Percentiles rank a stretch among this genome's conserved stretches.
These are phyloP conservation scores for Thalassiosira livingstoniorum DNA, from an alignment of 352 stramenopile genomes.

Conservation along the genomic window DNA sequence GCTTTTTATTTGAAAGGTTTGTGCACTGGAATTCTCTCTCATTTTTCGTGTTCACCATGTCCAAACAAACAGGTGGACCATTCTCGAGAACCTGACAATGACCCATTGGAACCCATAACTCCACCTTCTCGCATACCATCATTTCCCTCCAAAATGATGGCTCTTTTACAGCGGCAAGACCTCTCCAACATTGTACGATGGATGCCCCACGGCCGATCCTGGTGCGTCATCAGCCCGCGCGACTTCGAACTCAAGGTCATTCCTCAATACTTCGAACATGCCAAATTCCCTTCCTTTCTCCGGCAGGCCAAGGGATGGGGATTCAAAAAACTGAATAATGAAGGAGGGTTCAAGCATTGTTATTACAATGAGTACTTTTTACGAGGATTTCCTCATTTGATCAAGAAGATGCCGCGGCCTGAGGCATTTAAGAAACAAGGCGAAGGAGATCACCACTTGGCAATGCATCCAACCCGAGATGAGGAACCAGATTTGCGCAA, in stretches of 20 bases:
- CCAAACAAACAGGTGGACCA: background rate
- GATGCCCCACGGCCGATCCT: slow-evolving; percentile 49
- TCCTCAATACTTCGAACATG: slow-evolving; percentile 60
- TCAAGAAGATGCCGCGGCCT: slow-evolving; percentile 55
- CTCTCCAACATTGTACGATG: slow-evolving; percentile 38
- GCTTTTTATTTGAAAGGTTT: background rate
- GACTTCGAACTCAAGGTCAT: slow-evolving; percentile 58
- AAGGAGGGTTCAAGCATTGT: slow-evolving; percentile 71
- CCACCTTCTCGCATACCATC: slow-evolving; percentile 50
- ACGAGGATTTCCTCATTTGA: slow-evolving; percentile 49
- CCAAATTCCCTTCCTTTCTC: slow-evolving; percentile 39
- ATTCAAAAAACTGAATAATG: slow-evolving; percentile 36
- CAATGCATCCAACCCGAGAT: no score
- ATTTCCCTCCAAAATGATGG: slow-evolving; percentile 55
- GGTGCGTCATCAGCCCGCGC: slow-evolving; percentile 49
- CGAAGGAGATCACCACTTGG: background rate
- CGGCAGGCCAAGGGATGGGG: slow-evolving; percentile 10
- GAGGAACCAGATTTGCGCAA: slow-evolving; percentile 1
- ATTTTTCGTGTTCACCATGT: background rate
- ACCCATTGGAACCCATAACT: slow-evolving; percentile 40
- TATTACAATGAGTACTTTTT: slow-evolving; percentile 76
- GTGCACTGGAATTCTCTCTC: background rate
- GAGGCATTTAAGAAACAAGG: slow-evolving; percentile 53
- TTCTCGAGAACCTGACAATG: background rate
- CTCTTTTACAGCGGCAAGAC: slow-evolving; percentile 4